phyloP scores from a whole-genome alignment of 164 flowering plant genomes.

The Vitis cinerea region DNA sequence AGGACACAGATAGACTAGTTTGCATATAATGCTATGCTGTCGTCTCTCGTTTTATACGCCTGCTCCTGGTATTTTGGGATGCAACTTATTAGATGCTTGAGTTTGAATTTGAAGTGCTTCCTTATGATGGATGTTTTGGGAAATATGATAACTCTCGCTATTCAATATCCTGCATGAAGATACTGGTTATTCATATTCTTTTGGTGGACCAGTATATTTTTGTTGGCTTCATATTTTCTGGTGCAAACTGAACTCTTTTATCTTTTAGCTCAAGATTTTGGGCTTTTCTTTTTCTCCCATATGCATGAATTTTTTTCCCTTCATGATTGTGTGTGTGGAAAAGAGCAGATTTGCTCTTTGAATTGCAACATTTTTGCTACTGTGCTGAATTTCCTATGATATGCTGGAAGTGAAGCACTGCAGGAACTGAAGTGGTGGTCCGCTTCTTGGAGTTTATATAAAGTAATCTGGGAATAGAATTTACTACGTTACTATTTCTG shows the following conservation, averaged over 20 bases:
- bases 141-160: not conserved
- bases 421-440: too few species aligned
- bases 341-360: too few species aligned
- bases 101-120: slow-evolving; percentile 27
- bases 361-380: too few species aligned
- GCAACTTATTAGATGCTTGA: slow-evolving; percentile 26
- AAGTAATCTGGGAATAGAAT: too few species aligned
- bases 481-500: too few species aligned
- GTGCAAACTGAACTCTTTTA: not conserved
- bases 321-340: too few species aligned
- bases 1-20: slow-evolving; percentile 60
- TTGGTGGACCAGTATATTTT: slow-evolving; percentile 4
- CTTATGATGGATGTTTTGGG: slow-evolving; percentile 25
- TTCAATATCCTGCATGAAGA: slow-evolving; percentile 1
- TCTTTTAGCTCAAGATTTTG: too few species aligned
- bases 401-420: too few species aligned
- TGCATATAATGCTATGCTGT: slow-evolving; percentile 19
- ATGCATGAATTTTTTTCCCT: too few species aligned
- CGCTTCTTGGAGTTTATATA: too few species aligned
- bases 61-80: slow-evolving; percentile 24
- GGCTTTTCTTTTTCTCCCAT: too few species aligned
- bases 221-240: not conserved
- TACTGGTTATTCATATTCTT: slow-evolving; percentile 6
- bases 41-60: not conserved
- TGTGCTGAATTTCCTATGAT: too few species aligned